Evolutionary conservation across 106 monocot species (phyloP).

Genomic region (Agapanthus africanus): DNA sequence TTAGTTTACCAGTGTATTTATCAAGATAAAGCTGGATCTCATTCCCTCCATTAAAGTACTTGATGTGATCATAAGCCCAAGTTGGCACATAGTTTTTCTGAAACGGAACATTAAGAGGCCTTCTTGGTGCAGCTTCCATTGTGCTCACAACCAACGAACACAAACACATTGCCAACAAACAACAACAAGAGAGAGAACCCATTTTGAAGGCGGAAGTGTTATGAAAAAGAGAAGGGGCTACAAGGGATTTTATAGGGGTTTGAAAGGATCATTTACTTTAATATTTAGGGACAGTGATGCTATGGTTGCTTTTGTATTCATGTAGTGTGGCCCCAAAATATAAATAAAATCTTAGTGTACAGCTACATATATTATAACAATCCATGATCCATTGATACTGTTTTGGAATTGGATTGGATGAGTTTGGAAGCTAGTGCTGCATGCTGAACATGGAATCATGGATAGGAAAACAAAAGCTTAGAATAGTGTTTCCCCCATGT

Average conservation of each 20-base stretch:
- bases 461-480: neutral
- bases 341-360: no score
- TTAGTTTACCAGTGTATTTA: slow-evolving; percentile 17
- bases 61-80: slow-evolving; percentile 15
- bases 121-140: slow-evolving; percentile 11
- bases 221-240: neutral
- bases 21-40: slow-evolving; percentile 15
- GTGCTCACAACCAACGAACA: neutral
- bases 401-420: neutral
- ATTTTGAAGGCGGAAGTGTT: no score
- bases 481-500: no score
- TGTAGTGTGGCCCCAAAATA: no score
- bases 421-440: slow-evolving; percentile 5
- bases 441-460: neutral
- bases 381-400: neutral
- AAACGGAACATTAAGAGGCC: slow-evolving; percentile 8
- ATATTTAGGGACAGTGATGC: neutral
- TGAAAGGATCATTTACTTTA: neutral
- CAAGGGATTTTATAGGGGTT: neutral
- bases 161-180: no score
- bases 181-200: slow-evolving; percentile 7
- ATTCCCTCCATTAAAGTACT: slow-evolving; percentile 12
- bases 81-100: slow-evolving; percentile 17
- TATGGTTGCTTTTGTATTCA: neutral
- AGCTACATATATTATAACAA: neutral